phyloP scores from a whole-genome alignment of 75 land plant genomes.

The Pseudotsuga menziesii region DNA sequence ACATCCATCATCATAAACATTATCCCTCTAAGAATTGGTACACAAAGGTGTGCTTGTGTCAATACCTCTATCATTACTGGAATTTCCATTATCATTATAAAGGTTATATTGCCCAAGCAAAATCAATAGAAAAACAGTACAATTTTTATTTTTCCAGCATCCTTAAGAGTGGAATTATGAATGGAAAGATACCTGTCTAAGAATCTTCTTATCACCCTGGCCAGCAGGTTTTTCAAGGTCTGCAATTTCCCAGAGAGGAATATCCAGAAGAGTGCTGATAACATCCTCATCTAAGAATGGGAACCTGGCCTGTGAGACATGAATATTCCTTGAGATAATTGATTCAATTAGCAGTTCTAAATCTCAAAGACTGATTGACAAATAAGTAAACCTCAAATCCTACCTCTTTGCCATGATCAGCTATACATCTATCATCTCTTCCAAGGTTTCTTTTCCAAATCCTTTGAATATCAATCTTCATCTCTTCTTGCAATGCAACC shows the following conservation, averaged over 20 bases:
- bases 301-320: conserved; percentile 72
- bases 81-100: background rate
- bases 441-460: conserved; percentile 98
- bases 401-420: conserved; percentile 97
- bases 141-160: background rate
- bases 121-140: background rate
- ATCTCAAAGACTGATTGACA: background rate
- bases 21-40: background rate
- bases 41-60: background rate
- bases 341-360: background rate
- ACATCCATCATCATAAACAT: too few species aligned
- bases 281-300: conserved; percentile 98
- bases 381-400: background rate
- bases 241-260: conserved; percentile 86
- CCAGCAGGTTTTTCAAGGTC: conserved; percentile 78
- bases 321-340: background rate
- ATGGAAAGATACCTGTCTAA: conserved; percentile 64
- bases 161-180: background rate
- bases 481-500: conserved; percentile 75
- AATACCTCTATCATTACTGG: background rate
- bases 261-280: conserved; percentile 54
- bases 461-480: conserved; percentile 94
- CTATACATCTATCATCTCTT: conserved; percentile 93
- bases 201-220: conserved; percentile 87
- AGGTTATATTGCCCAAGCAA: background rate